Conservation (phyloP, 352 stramenopile species). For the Phytophthora litchii region DNA sequence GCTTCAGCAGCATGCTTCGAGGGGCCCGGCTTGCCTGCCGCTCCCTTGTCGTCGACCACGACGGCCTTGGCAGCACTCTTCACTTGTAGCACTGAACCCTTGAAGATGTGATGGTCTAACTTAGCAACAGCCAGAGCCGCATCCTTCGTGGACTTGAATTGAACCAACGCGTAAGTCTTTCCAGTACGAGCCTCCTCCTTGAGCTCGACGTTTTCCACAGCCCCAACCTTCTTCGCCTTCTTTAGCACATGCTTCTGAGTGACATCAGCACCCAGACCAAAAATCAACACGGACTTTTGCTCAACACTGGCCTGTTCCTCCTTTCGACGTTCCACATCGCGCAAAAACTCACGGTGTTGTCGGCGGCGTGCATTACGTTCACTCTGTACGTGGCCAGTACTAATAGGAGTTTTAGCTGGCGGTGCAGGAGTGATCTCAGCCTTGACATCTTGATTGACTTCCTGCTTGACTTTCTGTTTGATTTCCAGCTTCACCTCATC, state of each 20-base stretch:
- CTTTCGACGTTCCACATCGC: conserved; percentile 71
- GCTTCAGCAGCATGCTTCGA: conserved; percentile 38
- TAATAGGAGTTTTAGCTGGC: conserved; percentile 3
- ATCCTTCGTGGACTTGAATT: conserved; percentile 63
- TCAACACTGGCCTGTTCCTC: conserved; percentile 51
- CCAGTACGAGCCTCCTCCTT: conserved; percentile 61
- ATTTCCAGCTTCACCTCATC: neutral
- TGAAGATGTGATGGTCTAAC: conserved; percentile 87
- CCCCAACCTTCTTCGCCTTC: conserved; percentile 77
- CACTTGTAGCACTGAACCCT: conserved; percentile 74
- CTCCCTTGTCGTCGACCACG: conserved; percentile 31
- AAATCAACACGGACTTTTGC: conserved; percentile 80
- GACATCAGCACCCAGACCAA: conserved; percentile 67
- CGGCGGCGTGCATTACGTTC: conserved; percentile 81
- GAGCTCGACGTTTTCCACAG: conserved; percentile 59
- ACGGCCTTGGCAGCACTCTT: conserved; percentile 44
- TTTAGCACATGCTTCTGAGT: conserved; percentile 84
- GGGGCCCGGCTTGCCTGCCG: conserved; percentile 27
- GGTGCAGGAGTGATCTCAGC: conserved; percentile 24
- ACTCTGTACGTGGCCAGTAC: conserved; percentile 56
- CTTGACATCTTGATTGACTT: conserved; percentile 27
- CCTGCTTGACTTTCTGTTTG: too few species aligned
- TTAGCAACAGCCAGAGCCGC: conserved; percentile 63
- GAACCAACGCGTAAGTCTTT: conserved; percentile 69
- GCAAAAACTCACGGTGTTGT: conserved; percentile 77